Percentiles rank a stretch among this genome's conserved stretches.
Conservation (phyloP, 768 basidiomycete species). For the Pisolithus marmoratus region DNA sequence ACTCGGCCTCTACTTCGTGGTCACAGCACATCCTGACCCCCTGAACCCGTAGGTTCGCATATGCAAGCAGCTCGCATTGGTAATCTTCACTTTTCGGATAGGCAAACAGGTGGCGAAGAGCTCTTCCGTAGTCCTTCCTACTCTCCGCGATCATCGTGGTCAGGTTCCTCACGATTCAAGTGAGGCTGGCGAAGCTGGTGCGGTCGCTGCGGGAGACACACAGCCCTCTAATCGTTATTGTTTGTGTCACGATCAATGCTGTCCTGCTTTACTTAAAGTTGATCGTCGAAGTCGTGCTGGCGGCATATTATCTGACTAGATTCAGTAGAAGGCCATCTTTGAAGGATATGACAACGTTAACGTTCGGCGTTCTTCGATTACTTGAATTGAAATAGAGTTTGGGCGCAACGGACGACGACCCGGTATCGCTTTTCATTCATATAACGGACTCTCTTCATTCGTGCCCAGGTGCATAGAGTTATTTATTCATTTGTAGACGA, state of each 20-base stretch:
- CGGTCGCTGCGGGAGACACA: slow-evolving; percentile 22
- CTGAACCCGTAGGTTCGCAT: slow-evolving; percentile 12
- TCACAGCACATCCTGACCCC: not conserved
- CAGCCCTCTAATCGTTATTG: slow-evolving; percentile 19
- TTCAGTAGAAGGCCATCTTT: slow-evolving; percentile 24
- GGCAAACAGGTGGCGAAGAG: slow-evolving; percentile 24
- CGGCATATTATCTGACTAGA: slow-evolving; percentile 20
- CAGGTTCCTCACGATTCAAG: slow-evolving; percentile 23
- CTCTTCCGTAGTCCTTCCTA: slow-evolving; percentile 23
- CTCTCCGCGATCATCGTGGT: slow-evolving; percentile 26
- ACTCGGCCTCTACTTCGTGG: not conserved
- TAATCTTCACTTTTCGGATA: slow-evolving; percentile 23
- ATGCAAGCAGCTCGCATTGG: slow-evolving; percentile 19
- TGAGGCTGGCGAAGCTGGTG: slow-evolving; percentile 24
- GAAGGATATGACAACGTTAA: slow-evolving; percentile 15
- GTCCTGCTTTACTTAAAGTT: slow-evolving; percentile 24
- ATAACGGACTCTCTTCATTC: too few relatives aligned
- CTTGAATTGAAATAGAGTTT: slow-evolving; percentile 25
- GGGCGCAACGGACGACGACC: not conserved
- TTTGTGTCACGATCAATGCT: slow-evolving; percentile 18
- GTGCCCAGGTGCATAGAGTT: too few relatives aligned
- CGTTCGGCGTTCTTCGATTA: slow-evolving; percentile 21
- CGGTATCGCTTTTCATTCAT: too few relatives aligned
- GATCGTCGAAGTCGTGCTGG: slow-evolving; percentile 23
- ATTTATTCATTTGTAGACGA: too few relatives aligned